Percentiles rank a stretch among this genome's conserved stretches.
These are phyloP conservation scores for Licmophora abbreviata DNA, from an alignment of 108 stramenopile species.

Conservation along the genomic window DNA sequence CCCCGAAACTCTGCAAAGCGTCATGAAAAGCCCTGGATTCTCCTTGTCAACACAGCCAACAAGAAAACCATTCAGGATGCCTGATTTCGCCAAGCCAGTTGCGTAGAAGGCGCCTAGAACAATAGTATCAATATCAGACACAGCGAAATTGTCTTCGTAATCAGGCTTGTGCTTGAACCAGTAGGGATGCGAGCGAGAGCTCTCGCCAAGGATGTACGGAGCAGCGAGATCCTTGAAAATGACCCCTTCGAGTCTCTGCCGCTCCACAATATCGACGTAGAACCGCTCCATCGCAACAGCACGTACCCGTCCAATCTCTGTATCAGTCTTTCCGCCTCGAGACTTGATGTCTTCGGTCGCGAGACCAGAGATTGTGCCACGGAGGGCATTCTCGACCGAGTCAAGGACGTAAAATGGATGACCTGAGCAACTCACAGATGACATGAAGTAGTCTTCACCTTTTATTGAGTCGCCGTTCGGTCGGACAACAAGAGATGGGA, in stretches of 20 bases:
- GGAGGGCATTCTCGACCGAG: conserved; percentile 29
- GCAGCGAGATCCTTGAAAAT: conserved; percentile 73
- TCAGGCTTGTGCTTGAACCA: conserved; percentile 76
- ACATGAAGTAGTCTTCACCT: conserved; percentile 51
- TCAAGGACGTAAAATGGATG: conserved; percentile 35
- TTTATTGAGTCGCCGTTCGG: conserved; percentile 53
- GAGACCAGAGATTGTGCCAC: conserved; percentile 2
- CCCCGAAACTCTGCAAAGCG: conserved; percentile 49
- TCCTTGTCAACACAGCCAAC: conserved; percentile 60
- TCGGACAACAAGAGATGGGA: conserved; percentile 53
- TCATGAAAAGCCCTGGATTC: conserved; percentile 38
- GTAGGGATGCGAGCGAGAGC: conserved; percentile 37
- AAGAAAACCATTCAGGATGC: conserved; percentile 38
- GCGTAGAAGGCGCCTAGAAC: conserved; percentile 41
- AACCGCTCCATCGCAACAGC: conserved; percentile 47
- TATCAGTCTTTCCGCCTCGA: conserved; percentile 17
- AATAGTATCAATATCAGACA: conserved; percentile 59
- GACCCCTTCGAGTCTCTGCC: conserved; percentile 59
- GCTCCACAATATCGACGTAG: conserved; percentile 56
- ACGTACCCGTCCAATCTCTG: conserved; percentile 48
- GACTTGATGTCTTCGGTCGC: conserved; percentile 9
- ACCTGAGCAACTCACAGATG: conserved; percentile 16
- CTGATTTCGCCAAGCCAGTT: conserved; percentile 35
- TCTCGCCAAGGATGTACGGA: conserved; percentile 51
- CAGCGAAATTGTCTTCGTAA: conserved; percentile 23